Conservation (phyloP, 176 grass and related monocot species). For the Carex scoparia region DNA sequence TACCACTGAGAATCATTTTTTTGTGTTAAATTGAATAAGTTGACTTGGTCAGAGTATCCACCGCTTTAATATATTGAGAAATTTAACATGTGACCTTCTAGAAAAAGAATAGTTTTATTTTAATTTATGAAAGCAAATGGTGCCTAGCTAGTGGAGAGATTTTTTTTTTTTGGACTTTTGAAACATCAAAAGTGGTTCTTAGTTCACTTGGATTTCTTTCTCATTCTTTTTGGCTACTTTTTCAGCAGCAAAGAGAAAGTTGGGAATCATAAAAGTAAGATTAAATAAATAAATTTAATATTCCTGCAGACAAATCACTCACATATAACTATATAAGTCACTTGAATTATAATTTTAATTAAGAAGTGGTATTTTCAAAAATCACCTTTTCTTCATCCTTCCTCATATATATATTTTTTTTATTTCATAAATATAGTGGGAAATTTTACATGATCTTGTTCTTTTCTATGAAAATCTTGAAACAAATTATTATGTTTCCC, state of each 20-base stretch:
- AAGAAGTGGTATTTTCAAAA: neutral
- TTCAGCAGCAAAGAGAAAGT: neutral
- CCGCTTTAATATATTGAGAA: neutral
- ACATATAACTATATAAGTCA: too few relatives aligned
- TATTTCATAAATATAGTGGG: neutral
- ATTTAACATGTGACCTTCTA: constrained; percentile 15
- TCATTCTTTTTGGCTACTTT: neutral
- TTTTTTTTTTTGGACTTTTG: neutral
- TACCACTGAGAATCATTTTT: neutral
- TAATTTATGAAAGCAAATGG: neutral
- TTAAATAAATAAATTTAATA: neutral
- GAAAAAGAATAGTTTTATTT: constrained; percentile 9
- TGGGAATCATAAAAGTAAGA: neutral
- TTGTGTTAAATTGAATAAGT: neutral
- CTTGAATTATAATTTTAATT: neutral
- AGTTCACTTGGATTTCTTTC: constrained; percentile 5
- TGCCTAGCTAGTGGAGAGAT: constrained; percentile 17
- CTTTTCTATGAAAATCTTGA: too few relatives aligned
- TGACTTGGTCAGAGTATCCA: constrained; percentile 11
- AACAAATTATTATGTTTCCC: too few relatives aligned
- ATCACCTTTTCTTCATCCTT: neutral
- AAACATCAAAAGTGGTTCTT: constrained; percentile 6
- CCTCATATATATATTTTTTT: too few relatives aligned
- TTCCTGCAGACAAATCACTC: neutral
- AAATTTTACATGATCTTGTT: too few relatives aligned